These are phyloP conservation scores for Oemleria cerasiformis DNA, from an alignment of 306 rosid species.

Conservation along the genomic window DNA sequence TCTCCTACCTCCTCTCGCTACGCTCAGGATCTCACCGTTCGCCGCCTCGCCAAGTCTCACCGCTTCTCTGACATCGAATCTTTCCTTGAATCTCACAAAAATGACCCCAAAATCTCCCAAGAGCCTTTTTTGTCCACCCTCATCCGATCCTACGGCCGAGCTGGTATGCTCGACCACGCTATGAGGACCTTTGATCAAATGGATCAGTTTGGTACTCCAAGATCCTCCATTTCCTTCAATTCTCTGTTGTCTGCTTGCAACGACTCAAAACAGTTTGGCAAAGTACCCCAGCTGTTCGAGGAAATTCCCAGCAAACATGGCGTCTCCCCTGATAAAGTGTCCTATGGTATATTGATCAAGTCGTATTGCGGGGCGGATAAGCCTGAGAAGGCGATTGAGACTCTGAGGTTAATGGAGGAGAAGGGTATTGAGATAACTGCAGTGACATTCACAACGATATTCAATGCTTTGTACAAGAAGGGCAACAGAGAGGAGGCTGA, in stretches of 20 bases:
- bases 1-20: conserved; percentile 55
- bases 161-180: conserved; percentile 61
- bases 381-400: conserved; percentile 41
- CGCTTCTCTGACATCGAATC: conserved; percentile 54
- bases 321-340: conserved; percentile 44
- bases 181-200: conserved; percentile 46
- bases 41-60: conserved; percentile 57
- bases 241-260: conserved; percentile 50
- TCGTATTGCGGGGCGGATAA: conserved; percentile 40
- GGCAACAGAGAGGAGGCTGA: conserved; percentile 55
- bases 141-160: conserved; percentile 66
- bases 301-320: conserved; percentile 47
- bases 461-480: conserved; percentile 47
- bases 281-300: conserved; percentile 45
- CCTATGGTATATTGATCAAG: conserved; percentile 56
- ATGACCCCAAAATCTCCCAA: conserved; percentile 47
- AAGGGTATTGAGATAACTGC: conserved; percentile 47
- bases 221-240: conserved; percentile 57
- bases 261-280: conserved; percentile 34
- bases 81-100: conserved; percentile 61
- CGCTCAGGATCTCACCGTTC: conserved; percentile 58
- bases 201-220: conserved; percentile 56
- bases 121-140: conserved; percentile 56
- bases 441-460: conserved; percentile 46
- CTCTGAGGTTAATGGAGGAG: conserved; percentile 39